Base-by-base conservation (phyloP, 768 basidiomycete species). In the Pleurotus sapidus region DNA sequence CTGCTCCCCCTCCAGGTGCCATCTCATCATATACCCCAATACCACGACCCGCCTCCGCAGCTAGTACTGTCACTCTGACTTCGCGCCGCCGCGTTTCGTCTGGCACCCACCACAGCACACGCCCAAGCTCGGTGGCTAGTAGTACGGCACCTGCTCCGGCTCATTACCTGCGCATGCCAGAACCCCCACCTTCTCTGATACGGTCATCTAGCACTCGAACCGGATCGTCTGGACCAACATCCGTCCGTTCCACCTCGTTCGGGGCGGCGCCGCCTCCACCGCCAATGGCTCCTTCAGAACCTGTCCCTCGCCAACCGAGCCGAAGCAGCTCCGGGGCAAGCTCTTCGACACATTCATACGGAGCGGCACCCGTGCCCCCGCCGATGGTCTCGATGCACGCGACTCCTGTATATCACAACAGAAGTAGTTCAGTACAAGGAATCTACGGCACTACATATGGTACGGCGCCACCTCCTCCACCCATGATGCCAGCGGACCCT, bases 321-420 rank as follows among this genome's bases (percentile, higher is more conserved):
- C 48, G 48, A 49, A 49, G 48, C 37, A 51, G 49, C 17, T 30
- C n/a, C 27, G 7, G 48, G 25, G 27, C n/a, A 11, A 51, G 49
- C 49, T 51, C 49, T 17, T 54, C 65, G 69, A 51, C 74, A 85
- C 39, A 72, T 81, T 37, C 72, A 73, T 4, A 65, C 65, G n/a
- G 74, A 80, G 14, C 62, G 81, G 17, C 68, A 72, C 37, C 71
- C 82, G 51, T 24, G 23, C 46, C 46, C n/a, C 46, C 51, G 20
- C 51, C 51, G 2, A 42, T 54, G 39, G 17, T 54, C 17, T 34
- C 30, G 30, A 34, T 34, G 30, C 9, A 34, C 11, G 30, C 30
- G 3, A 11, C 30, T 34, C 30, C 30, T 34, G 11, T 34, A n/a
- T 39, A 54, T 9, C 30, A 25, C 3, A 34, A 4, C 30, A 37